Evolutionary conservation across 2,329 filamentous ascomycete genomes (phyloP), one percentile per base, ranked within the genome.

Genomic region (Xylaria sp.): DNA sequence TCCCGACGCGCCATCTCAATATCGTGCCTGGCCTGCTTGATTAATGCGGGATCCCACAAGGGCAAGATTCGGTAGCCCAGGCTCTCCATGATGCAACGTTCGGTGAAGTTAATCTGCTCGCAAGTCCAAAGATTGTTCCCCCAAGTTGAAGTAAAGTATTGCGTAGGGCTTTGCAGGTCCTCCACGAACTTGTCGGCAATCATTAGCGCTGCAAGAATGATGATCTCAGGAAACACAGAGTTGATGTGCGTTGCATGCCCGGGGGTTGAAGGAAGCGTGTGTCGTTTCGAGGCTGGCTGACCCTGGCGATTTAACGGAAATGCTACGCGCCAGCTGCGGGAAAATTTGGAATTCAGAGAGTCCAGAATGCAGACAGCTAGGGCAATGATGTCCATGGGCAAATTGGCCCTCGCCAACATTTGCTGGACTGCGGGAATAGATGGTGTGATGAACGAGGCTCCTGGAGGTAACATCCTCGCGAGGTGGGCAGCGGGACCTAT

Each of bases 341-440:
- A 86, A 75, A 91, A 91, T 66, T 85, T 86, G 54, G 84, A 83
- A 77, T 86, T 85, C 68, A 91, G 82, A 45, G 87, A 88, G 75
- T 91, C 89, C 71, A 91, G 83, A 56, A 91, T 87, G 80, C 87
- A 90, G 44, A 89, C 87, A 39, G 88, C 88, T 42, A 91, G 80
- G 50, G 89, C 89, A 53, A 91, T 81, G 27, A 84, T 87, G 74
- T 90, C 87, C 73, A 88, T 82, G 3, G 87, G 85, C 29, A 90
- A 79, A 61, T 83, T 79, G 63, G 88, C 84, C 69, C 87, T 84
- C 63, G 81, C 81, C 64, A 91, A 82, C 70, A 91, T 85, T 53
- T 83, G 82, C 75, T 90, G 89, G 25, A 90, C 85, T 54, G 87
- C 79, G 39, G 84, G 78, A 33, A 89, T 81, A 0, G 87, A 90